Percentiles rank a stretch among this genome's conserved stretches.
Evolutionary conservation across 352 stramenopile genomes (phyloP).

Genomic region (Halophytophthora batemanensis): DNA sequence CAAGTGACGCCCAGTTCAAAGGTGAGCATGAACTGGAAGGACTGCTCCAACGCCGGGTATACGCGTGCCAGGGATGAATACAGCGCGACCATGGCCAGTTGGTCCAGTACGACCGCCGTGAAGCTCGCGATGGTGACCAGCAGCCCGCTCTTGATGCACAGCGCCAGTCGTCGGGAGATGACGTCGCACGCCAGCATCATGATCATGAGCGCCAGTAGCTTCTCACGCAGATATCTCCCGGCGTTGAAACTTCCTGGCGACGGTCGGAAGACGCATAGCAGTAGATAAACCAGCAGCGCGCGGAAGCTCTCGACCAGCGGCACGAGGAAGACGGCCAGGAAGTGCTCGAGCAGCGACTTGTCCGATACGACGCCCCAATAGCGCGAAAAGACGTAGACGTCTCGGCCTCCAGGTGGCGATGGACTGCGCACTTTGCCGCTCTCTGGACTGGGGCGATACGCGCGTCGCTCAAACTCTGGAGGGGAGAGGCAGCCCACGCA

Average conservation of each 20-base stretch:
- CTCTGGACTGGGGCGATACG: slow-evolving; percentile 18
- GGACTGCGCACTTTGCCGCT: slow-evolving; percentile 23
- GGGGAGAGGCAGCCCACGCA: slow-evolving; percentile 67
- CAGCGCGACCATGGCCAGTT: slow-evolving; percentile 48
- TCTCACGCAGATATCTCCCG: slow-evolving; percentile 29
- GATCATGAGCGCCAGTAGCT: slow-evolving; percentile 38
- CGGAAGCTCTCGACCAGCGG: slow-evolving; percentile 65
- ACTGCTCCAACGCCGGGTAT: slow-evolving; percentile 38
- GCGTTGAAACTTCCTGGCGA: slow-evolving; percentile 8
- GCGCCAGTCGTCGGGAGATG: slow-evolving; percentile 43
- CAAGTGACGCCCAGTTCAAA: slow-evolving; percentile 57
- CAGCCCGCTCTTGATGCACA: slow-evolving; percentile 76
- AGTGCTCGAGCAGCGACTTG: slow-evolving; percentile 66
- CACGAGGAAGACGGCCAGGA: slow-evolving; percentile 53
- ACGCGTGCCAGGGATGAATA: slow-evolving; percentile 56
- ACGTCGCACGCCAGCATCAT: slow-evolving; percentile 63
- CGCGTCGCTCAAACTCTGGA: slow-evolving; percentile 33
- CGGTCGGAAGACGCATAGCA: slow-evolving; percentile 55
- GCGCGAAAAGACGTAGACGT: slow-evolving; percentile 81
- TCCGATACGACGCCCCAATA: slow-evolving; percentile 83
- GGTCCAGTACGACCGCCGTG: slow-evolving; percentile 66
- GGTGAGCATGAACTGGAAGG: slow-evolving; percentile 45
- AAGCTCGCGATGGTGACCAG: slow-evolving; percentile 71
- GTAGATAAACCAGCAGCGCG: slow-evolving; percentile 60
- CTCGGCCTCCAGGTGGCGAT: slow-evolving; percentile 11